Evolutionary conservation across 768 basidiomycete species (phyloP), one percentile per base, ranked within the genome.

Genomic region (Mycena alexandri): DNA sequence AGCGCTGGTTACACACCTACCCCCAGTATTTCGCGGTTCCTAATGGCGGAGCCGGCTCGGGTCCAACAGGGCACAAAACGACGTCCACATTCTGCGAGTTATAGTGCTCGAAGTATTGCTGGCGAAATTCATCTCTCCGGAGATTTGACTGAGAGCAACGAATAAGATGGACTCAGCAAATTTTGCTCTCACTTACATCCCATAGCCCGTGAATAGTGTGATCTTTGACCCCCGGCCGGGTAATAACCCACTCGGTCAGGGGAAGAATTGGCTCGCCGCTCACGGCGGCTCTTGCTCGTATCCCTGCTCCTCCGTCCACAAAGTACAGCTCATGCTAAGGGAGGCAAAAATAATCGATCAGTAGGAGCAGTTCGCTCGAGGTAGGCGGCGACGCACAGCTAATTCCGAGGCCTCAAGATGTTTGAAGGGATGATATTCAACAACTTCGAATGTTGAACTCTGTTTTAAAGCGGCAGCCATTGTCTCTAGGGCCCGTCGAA

Each of bases 401-500:
- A 84, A 76, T 16, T 67, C 68, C 64, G 71, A 77, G 19, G 77
- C 79, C 25, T 76, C 75, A 29, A 76, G 64, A 46, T 84, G 82
- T 16, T 78, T 70, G 61, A 75, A 75, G 2, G 82, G 79, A 9
- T 42, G 36, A 66, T 82, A 85, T 38, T 76, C 75, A 14, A 79
- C 63, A 46, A 83, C 77, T 65, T 79, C 79, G 57, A 77, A 80
- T 58, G 68, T 76, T 5, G 74, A 69, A 16, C 78, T 78, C 0
- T 75, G 75, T 36, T 69, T 68, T 43, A 86, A 72, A 9, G 81
- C 82, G 36, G 66, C 73, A 60, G 78, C 81, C 1, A 75, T 71
- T 29, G 77, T 56, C 34, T 79, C 71, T 59, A 87, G 63, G 3
- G 83, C 85, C 12, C 85, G 77, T 14, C 70, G 50, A 38, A 81